phyloP scores from a whole-genome alignment of 306 rosid genomes.

The Dryas drummondii region DNA sequence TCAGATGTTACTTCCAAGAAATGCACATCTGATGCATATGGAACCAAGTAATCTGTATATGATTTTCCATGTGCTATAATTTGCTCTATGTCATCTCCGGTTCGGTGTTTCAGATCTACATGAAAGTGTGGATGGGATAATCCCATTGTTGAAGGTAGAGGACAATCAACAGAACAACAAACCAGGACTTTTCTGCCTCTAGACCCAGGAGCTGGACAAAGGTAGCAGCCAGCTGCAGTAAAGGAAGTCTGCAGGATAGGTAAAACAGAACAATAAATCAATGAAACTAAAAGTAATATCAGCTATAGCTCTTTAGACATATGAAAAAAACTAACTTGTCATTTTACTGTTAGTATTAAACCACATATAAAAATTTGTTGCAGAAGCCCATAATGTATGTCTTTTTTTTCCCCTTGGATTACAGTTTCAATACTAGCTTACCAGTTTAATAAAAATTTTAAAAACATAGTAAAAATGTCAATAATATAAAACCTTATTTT shows the following conservation, averaged over 20 bases:
- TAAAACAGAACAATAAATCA: background rate
- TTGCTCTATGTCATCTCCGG: constrained; percentile 40
- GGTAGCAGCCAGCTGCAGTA: constrained; percentile 90
- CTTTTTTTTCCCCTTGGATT: too few relatives aligned
- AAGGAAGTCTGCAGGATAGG: constrained; percentile 58
- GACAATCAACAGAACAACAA: constrained; percentile 63
- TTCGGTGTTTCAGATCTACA: constrained; percentile 26
- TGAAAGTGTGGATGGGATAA: constrained; percentile 29
- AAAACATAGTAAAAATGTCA: too few relatives aligned
- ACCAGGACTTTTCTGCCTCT: constrained; percentile 68
- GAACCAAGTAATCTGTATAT: constrained; percentile 37
- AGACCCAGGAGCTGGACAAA: constrained; percentile 90
- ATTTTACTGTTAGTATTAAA: background rate
- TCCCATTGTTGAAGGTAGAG: constrained; percentile 58
- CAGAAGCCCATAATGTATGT: too few relatives aligned
- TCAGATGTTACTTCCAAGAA: constrained; percentile 58
- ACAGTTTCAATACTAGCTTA: too few relatives aligned
- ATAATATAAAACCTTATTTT: too few relatives aligned
- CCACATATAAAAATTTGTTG: too few relatives aligned
- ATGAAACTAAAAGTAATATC: background rate
- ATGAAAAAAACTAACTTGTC: background rate
- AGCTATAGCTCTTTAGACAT: background rate
- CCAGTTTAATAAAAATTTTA: too few relatives aligned
- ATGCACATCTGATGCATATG: constrained; percentile 61
- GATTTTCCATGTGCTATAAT: constrained; percentile 55